Base-by-base conservation (phyloP, 1,284 basidiomycete genomes). In the Cutaneotrichosporon sp. region DNA sequence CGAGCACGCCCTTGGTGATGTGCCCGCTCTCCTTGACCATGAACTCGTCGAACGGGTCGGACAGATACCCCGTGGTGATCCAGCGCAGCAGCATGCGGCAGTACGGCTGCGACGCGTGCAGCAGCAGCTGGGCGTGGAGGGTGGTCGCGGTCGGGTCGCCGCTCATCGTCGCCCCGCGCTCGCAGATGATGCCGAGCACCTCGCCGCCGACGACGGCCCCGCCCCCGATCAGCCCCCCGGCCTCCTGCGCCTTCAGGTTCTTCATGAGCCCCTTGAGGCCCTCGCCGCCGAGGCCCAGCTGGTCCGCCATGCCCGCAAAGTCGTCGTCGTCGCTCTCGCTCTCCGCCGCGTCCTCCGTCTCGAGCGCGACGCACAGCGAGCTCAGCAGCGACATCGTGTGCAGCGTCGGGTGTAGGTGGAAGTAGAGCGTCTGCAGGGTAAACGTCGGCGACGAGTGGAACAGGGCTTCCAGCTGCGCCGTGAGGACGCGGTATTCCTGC, bases 371-470 rank as follows among this genome's bases (percentile, higher is more conserved):
- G 16, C 79, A 81, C 9, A 83, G 72, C 0, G 78, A 73, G 52
- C 81, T 77, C 14, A 83, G 69, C 20, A 84, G 78, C 0, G 90
- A 91, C 53, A 97, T 87, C 0, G 91, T 92, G 77, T 95, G 92
- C 27, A 97, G 82, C 0, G 92, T 97, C 3, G 94, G 95, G 69
- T 98, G 94, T 31, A 98, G 87, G 76, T 95, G 94, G 75, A 95
- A 95, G 89, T 93, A 97, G 22, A 97, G 86, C 67, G 94, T 95
- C 79, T 98, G 97, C 0, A 99, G 84, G 4, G 93, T 92, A 78
- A 99, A 98, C 36, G 87, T 86, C 0, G 92, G 83, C 0, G 92
- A 93, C 0, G 89, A 87, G 64, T 89, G 88, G 82, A 94, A 97
- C 7, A 93, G 89, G 66, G 95, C 90, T 78, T 99, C 95, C 36